Evolutionary conservation across 768 basidiomycete genomes (phyloP).

Genomic region (Xerocomellus amylosporus): DNA sequence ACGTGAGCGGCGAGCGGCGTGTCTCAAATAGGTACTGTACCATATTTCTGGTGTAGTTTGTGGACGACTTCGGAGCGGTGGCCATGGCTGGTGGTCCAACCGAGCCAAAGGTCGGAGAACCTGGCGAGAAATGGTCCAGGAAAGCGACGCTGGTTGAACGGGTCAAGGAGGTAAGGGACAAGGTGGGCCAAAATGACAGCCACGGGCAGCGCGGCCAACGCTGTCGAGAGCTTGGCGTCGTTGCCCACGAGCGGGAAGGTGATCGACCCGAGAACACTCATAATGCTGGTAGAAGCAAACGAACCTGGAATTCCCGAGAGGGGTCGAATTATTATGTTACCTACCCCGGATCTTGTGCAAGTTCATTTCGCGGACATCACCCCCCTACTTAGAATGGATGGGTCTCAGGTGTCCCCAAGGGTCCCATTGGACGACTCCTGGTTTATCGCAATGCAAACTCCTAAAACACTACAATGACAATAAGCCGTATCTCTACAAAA

Average conservation of each 20-base stretch:
- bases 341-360: slow-evolving; percentile 1
- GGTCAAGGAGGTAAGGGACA: slow-evolving; percentile 54
- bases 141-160: slow-evolving; percentile 54
- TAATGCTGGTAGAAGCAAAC: slow-evolving; percentile 9
- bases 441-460: no score
- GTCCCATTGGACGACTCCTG: no score
- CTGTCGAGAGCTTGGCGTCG: slow-evolving; percentile 2
- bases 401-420: no score
- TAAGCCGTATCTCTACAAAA: no score
- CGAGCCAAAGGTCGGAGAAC: slow-evolving; percentile 74
- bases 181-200: slow-evolving; percentile 32
- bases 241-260: neutral
- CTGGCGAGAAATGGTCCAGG: slow-evolving; percentile 73
- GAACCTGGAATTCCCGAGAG: neutral
- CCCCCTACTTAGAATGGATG: no score
- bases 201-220: slow-evolving; percentile 14
- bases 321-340: neutral
- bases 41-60: slow-evolving; percentile 67
- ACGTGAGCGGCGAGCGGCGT: neutral
- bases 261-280: slow-evolving; percentile 17
- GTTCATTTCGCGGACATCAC: no score
- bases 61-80: slow-evolving; percentile 77
- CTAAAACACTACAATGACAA: no score
- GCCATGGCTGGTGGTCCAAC: slow-evolving; percentile 58
- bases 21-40: slow-evolving; percentile 36